These are phyloP conservation scores for Galerina marginata DNA, from an alignment of 768 basidiomycete genomes.

Conservation along the genomic window DNA sequence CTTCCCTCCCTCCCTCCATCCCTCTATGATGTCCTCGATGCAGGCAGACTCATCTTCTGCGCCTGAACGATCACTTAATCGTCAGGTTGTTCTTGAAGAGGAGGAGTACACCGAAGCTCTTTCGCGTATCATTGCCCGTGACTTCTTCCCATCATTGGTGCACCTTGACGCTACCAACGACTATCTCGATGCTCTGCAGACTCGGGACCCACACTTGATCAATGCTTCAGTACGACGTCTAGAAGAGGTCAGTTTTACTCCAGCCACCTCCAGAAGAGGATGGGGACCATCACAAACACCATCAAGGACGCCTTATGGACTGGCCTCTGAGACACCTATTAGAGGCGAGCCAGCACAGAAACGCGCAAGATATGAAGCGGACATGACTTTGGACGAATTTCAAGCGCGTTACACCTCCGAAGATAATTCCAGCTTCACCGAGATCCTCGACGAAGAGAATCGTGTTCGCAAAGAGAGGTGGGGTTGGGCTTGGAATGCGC, in stretches of 20 bases:
- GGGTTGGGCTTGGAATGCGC: constrained; percentile 95
- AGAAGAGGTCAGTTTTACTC: constrained; percentile 64
- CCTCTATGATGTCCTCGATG: background rate
- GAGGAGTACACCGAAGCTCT: constrained; percentile 94
- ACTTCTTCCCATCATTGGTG: constrained; percentile 95
- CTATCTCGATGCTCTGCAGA: constrained; percentile 80
- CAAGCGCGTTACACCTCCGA: constrained; percentile 94
- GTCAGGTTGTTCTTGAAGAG: constrained; percentile 81
- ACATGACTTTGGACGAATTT: constrained; percentile 81
- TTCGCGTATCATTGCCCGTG: constrained; percentile 91
- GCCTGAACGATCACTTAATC: constrained; percentile 65
- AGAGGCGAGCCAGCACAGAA: constrained; percentile 56
- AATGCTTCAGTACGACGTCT: constrained; percentile 76
- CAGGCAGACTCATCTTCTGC: constrained; percentile 25
- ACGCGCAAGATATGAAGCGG: constrained; percentile 61
- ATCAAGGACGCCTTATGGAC: constrained; percentile 68
- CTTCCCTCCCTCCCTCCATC: background rate
- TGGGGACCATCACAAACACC: constrained; percentile 47
- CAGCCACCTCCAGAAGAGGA: constrained; percentile 40
- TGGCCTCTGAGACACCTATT: constrained; percentile 69
- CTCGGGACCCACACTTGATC: constrained; percentile 80
- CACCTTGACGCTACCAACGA: constrained; percentile 88
- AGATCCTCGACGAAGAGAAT: constrained; percentile 92
- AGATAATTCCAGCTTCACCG: constrained; percentile 96
- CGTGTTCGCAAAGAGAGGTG: constrained; percentile 76